phyloP scores from a whole-genome alignment of 2,329 filamentous ascomycete genomes.

The Cercospora beticola region DNA sequence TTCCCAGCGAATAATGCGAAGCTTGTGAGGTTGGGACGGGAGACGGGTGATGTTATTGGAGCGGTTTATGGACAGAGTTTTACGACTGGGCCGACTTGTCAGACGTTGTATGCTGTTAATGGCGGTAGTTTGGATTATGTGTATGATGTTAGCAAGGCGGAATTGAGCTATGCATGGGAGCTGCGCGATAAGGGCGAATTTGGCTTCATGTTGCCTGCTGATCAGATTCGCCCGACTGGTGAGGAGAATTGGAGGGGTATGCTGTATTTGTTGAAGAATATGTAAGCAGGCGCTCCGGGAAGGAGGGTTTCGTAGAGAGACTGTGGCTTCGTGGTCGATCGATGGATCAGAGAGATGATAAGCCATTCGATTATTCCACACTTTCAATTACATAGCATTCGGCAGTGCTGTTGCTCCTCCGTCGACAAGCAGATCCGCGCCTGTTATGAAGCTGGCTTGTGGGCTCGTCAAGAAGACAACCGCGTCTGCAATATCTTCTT shows the following conservation, averaged over 20 bases:
- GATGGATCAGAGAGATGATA: no score
- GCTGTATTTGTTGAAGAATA: constrained; percentile 7
- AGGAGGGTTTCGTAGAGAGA: background rate
- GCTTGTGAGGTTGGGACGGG: constrained; percentile 52
- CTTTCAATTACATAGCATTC: background rate
- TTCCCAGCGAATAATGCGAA: constrained; percentile 47
- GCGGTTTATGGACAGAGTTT: constrained; percentile 46
- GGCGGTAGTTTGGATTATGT: constrained; percentile 18
- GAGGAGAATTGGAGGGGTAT: background rate
- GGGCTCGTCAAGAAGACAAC: constrained; percentile 39
- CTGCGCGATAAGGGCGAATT: constrained; percentile 1
- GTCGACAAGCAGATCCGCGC: constrained; percentile 12
- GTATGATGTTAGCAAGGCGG: constrained; percentile 14
- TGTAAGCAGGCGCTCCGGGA: background rate
- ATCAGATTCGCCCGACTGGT: background rate
- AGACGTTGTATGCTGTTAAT: constrained; percentile 54
- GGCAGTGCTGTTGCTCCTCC: constrained; percentile 5
- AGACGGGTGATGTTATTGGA: constrained; percentile 55
- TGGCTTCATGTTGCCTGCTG: constrained; percentile 1
- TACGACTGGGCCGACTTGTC: constrained; percentile 39
- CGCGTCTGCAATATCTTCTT: constrained; percentile 45
- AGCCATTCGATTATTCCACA: no score
- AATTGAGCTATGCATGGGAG: constrained; percentile 17
- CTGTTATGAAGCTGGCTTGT: constrained; percentile 4
- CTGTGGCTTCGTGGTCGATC: no score